Conservation (phyloP, 2,329 filamentous ascomycete species). For the Zasmidium cellare region DNA sequence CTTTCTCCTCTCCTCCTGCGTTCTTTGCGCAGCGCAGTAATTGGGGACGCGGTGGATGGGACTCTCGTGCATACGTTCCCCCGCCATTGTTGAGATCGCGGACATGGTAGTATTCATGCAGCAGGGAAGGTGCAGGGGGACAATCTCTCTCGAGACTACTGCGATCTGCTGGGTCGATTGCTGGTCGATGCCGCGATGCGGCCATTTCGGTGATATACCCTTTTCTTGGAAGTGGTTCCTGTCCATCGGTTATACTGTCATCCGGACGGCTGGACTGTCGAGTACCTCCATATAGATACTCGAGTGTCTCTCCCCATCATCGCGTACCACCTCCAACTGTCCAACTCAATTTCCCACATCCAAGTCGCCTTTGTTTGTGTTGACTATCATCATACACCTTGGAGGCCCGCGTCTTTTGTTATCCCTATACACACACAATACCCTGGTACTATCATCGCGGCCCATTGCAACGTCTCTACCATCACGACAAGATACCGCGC, state of each 20-base stretch:
- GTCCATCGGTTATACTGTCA: constrained; percentile 4
- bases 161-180: constrained; percentile 8
- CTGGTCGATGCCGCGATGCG: background rate
- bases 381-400: background rate
- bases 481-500: constrained; percentile 2
- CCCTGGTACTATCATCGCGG: constrained; percentile 11
- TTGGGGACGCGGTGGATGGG: constrained; percentile 15
- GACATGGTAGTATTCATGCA: background rate
- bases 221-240: constrained; percentile 6
- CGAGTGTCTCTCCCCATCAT: constrained; percentile 15
- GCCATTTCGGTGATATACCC: constrained; percentile 6
- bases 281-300: constrained; percentile 24
- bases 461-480: too few relatives aligned
- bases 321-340: constrained; percentile 7
- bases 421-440: constrained; percentile 10
- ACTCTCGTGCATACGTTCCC: constrained; percentile 15
- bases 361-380: constrained; percentile 14
- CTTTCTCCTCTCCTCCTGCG: constrained; percentile 14
- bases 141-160: constrained; percentile 10
- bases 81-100: constrained; percentile 9
- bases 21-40: constrained; percentile 12
- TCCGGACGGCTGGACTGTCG: constrained; percentile 8
- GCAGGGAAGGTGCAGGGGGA: constrained; percentile 2
- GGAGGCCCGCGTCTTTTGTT: background rate
- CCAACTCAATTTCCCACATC: constrained; percentile 17